These are phyloP conservation scores for Fomitiporia mediterranea DNA, from an alignment of 1,284 basidiomycete genomes.

Conservation along the genomic window DNA sequence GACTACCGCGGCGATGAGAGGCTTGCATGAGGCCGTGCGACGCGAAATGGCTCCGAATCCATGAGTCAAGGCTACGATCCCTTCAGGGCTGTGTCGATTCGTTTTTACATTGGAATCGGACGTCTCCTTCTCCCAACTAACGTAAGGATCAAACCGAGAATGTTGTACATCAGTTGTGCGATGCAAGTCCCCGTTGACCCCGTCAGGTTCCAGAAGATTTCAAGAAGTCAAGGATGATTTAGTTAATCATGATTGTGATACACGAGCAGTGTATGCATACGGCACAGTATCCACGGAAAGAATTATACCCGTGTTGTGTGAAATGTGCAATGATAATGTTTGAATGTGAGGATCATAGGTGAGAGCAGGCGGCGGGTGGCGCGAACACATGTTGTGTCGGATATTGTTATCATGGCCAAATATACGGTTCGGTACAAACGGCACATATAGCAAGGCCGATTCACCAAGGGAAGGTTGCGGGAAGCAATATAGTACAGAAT, in stretches of 20 bases:
- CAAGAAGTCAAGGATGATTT: neutral
- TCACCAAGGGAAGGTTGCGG: neutral
- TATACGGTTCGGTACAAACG: neutral
- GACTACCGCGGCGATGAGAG: constrained; percentile 79
- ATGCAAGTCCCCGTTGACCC: neutral
- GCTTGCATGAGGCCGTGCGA: constrained; percentile 60
- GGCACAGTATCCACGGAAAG: no score
- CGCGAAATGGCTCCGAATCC: constrained; percentile 79
- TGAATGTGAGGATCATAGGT: no score
- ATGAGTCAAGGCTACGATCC: constrained; percentile 38
- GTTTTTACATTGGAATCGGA: constrained; percentile 31
- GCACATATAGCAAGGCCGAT: neutral
- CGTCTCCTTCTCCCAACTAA: constrained; percentile 2
- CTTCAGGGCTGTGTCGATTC: constrained; percentile 38
- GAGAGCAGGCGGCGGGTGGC: no score
- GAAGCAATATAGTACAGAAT: neutral
- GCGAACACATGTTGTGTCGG: no score
- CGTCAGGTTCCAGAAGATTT: neutral
- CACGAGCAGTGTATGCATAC: neutral
- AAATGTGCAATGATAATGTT: no score
- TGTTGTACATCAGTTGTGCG: constrained; percentile 45
- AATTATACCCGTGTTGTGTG: no score
- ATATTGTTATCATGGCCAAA: neutral
- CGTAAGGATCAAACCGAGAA: constrained; percentile 28
- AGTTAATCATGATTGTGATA: neutral